phyloP scores from a whole-genome alignment of 371 early-diverging fungal species.

The Circinella umbellata region DNA sequence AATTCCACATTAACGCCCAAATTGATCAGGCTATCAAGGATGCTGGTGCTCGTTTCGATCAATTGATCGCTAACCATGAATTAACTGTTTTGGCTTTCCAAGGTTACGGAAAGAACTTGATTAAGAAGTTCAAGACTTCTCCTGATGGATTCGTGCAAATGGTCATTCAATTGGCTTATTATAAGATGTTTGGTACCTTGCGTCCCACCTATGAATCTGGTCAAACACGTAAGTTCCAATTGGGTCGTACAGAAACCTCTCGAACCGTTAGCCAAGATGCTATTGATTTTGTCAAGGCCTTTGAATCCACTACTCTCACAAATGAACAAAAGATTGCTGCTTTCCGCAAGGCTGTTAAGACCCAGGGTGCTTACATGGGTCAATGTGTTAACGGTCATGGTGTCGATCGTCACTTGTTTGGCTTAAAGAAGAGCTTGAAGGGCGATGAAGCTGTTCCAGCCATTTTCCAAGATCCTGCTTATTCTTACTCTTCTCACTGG shows the following conservation, averaged over 20 bases:
- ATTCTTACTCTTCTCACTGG: slow-evolving; percentile 86
- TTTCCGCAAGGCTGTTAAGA: slow-evolving; percentile 73
- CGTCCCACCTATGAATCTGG: slow-evolving; percentile 93
- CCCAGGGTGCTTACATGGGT: slow-evolving; percentile 85
- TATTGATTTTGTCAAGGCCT: slow-evolving; percentile 83
- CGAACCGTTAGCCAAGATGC: slow-evolving; percentile 85
- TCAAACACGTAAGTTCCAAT: slow-evolving; percentile 88
- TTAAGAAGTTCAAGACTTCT: slow-evolving; percentile 86
- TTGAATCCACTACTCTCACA: slow-evolving; percentile 65
- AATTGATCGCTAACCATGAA: slow-evolving; percentile 77
- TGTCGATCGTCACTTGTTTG: slow-evolving; percentile 93
- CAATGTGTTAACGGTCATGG: slow-evolving; percentile 83
- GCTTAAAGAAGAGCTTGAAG: slow-evolving; percentile 59
- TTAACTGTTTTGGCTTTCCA: slow-evolving; percentile 80
- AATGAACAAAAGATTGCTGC: slow-evolving; percentile 66
- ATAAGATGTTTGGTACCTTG: slow-evolving; percentile 80
- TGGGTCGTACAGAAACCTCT: slow-evolving; percentile 95
- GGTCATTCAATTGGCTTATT: slow-evolving; percentile 96
- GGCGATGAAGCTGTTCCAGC: slow-evolving; percentile 79
- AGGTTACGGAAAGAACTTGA: slow-evolving; percentile 90
- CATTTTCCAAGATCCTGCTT: slow-evolving; percentile 88
- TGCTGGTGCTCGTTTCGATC: slow-evolving; percentile 76
- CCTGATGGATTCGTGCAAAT: slow-evolving; percentile 97
- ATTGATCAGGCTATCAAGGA: slow-evolving; percentile 59
- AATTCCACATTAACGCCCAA: slow-evolving; percentile 67